These are phyloP conservation scores for Orbilia oligospora DNA, from an alignment of 2,329 filamentous ascomycete species.

Conservation along the genomic window DNA sequence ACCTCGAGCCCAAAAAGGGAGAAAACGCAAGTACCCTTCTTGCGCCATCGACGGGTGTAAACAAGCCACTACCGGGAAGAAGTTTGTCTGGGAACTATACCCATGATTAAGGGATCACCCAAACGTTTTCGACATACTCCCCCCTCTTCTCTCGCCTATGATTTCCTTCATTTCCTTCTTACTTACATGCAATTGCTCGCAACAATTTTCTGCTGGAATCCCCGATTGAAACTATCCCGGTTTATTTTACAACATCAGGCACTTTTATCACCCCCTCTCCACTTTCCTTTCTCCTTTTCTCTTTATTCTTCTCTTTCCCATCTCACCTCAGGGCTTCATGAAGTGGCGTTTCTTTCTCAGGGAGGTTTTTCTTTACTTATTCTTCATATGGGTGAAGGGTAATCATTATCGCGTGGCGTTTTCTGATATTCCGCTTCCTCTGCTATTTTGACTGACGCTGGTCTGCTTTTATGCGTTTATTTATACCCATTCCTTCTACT, in stretches of 20 bases:
- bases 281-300: not conserved
- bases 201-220: constrained; percentile 5
- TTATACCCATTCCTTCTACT: not conserved
- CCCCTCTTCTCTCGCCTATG: not conserved
- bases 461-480: constrained; percentile 6
- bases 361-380: constrained; percentile 17
- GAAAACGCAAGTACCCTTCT: constrained; percentile 38
- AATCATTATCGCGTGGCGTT: constrained; percentile 39
- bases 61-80: constrained; percentile 28
- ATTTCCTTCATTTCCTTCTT: not conserved
- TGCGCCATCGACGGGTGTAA: constrained; percentile 62
- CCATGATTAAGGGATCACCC: not conserved
- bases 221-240: not conserved
- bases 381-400: constrained; percentile 7
- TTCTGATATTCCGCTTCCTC: constrained; percentile 1
- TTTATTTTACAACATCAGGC: not conserved
- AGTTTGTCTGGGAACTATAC: constrained; percentile 58
- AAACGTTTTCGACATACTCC: not conserved
- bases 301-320: not conserved
- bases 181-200: not conserved
- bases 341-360: constrained; percentile 40
- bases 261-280: constrained; percentile 7
- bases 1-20: constrained; percentile 63
- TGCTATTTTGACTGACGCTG: not conserved
- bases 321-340: constrained; percentile 23